Conservation (phyloP, 441 rosid genomes). For the Melastoma candidum region DNA sequence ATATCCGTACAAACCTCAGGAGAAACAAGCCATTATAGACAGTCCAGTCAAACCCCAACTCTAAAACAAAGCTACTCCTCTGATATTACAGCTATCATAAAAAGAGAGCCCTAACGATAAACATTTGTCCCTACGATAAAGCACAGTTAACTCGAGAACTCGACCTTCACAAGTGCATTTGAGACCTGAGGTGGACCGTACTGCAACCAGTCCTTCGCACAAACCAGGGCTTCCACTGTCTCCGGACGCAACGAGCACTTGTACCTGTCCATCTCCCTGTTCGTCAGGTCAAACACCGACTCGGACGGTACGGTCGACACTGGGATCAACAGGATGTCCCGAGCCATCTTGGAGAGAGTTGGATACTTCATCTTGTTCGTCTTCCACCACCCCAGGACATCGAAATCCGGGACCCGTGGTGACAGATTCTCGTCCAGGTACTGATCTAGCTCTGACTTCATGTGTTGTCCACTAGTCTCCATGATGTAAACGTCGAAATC, state of each 20-base stretch:
- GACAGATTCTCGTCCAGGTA: conserved; percentile 70
- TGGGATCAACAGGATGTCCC: conserved; percentile 49
- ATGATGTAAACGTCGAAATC: conserved; percentile 75
- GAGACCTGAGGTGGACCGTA: conserved; percentile 30
- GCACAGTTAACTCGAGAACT: conserved; percentile 26
- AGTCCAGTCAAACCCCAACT: too few species aligned
- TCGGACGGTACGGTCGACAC: conserved; percentile 54
- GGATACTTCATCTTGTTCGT: conserved; percentile 75
- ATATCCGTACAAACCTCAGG: too few species aligned
- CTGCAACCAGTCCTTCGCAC: conserved; percentile 84
- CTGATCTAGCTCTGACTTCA: conserved; percentile 77
- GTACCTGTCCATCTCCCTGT: conserved; percentile 52
- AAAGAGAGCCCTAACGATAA: too few species aligned
- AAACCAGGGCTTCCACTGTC: conserved; percentile 75
- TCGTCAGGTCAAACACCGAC: conserved; percentile 37
- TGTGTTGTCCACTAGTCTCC: conserved; percentile 59
- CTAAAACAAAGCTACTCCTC: too few species aligned
- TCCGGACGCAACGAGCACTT: conserved; percentile 63
- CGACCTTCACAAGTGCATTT: conserved; percentile 43
- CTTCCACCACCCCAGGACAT: conserved; percentile 88
- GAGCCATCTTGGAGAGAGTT: conserved; percentile 73
- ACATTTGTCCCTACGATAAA: too few species aligned
- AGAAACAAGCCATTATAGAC: too few species aligned
- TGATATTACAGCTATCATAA: too few species aligned
- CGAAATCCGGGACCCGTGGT: conserved; percentile 65